Evolutionary conservation across 345 rosid genomes (phyloP).

Genomic region (Citrus australasica): DNA sequence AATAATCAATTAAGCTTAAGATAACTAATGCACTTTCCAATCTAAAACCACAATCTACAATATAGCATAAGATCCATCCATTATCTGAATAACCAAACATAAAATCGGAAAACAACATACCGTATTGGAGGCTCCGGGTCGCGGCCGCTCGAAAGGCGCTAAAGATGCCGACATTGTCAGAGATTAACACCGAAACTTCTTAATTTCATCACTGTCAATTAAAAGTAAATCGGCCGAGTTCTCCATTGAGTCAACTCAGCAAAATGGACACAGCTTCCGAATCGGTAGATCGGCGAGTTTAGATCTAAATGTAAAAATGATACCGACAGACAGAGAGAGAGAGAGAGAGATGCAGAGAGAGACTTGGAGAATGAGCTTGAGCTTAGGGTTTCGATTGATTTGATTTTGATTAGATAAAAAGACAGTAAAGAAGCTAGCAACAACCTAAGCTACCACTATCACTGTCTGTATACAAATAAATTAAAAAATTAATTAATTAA

Average conservation of each 20-base stretch:
- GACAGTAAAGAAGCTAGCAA: conserved; percentile 28
- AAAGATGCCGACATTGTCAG: conserved; percentile 75
- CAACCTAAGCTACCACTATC: conserved; percentile 27
- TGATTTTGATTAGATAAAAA: background rate
- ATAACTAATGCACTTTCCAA: background rate
- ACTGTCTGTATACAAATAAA: background rate
- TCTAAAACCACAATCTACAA: background rate
- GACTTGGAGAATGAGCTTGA: background rate
- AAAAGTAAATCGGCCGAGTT: conserved; percentile 5
- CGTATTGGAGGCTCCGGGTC: conserved; percentile 67
- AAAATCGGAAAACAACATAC: conserved; percentile 30
- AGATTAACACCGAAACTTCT: conserved; percentile 21
- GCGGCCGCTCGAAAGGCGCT: conserved; percentile 83
- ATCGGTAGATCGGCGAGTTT: conserved; percentile 26
- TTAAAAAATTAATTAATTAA: background rate
- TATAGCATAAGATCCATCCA: conserved; percentile 10
- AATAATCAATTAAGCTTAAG: background rate
- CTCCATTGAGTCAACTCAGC: conserved; percentile 19
- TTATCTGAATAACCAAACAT: conserved; percentile 4
- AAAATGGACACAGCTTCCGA: background rate
- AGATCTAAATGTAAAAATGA: conserved; percentile 26
- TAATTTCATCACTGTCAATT: background rate
- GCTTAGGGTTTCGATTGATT: conserved; percentile 18
- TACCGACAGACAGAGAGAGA: background rate
- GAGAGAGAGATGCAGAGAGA: background rate